Conservation (phyloP, 106 monocot genomes). For the Dendrobium nobile region DNA sequence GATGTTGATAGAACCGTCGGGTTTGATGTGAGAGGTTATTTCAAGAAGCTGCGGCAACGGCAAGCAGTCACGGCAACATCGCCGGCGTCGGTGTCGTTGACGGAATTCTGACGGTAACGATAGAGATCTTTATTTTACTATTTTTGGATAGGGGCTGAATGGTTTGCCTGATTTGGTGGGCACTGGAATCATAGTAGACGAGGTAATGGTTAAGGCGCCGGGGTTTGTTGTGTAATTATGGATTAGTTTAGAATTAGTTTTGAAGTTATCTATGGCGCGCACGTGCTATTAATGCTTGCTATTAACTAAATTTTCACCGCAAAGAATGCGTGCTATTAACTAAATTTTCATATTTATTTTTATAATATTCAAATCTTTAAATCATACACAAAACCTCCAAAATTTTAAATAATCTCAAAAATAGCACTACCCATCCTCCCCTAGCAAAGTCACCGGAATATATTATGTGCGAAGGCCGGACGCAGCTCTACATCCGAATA, state of each 20-base stretch:
- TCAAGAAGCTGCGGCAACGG: slow-evolving; percentile 25
- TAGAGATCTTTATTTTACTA: too few relatives aligned
- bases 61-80: slow-evolving; percentile 9
- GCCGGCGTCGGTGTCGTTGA: slow-evolving; percentile 24
- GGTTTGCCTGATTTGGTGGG: slow-evolving; percentile 3
- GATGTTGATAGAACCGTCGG: slow-evolving; percentile 1
- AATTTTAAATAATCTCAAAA: too few relatives aligned
- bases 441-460: too few relatives aligned
- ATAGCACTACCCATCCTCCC: too few relatives aligned
- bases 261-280: background rate
- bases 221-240: background rate
- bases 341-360: too few relatives aligned
- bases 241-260: background rate
- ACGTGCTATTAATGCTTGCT: background rate
- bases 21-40: slow-evolving; percentile 62
- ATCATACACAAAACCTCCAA: too few relatives aligned
- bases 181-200: background rate
- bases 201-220: background rate
- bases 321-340: too few relatives aligned
- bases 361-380: too few relatives aligned
- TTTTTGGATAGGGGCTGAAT: background rate
- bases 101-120: slow-evolving; percentile 34
- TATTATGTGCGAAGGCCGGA: too few relatives aligned
- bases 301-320: too few relatives aligned
- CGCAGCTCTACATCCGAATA: too few relatives aligned